phyloP scores from a whole-genome alignment of 2,329 filamentous ascomycete genomes.

The Sporothrix humicola region DNA sequence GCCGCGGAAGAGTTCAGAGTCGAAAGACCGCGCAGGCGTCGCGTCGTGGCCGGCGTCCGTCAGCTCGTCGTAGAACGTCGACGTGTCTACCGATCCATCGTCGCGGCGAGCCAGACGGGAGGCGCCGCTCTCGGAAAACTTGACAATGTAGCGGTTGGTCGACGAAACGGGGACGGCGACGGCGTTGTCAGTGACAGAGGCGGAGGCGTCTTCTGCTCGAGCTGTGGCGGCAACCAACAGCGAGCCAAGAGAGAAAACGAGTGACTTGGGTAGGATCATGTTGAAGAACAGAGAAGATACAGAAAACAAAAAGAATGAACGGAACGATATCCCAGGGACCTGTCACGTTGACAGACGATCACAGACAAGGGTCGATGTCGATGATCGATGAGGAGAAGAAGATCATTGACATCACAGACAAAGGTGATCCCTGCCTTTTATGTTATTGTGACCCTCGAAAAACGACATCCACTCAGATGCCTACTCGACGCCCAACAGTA shows the following conservation, averaged over 20 bases:
- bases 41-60: conserved; percentile 26
- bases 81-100: conserved; percentile 23
- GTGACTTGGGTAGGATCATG: conserved; percentile 3
- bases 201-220: neutral
- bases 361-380: neutral
- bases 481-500: no score
- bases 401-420: neutral
- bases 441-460: neutral
- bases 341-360: no score
- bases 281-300: neutral
- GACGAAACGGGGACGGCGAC: neutral
- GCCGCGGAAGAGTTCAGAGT: conserved; percentile 36
- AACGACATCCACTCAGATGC: no score
- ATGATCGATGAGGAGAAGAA: neutral
- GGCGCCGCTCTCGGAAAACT: conserved; percentile 30
- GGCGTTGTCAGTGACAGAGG: neutral
- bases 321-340: neutral
- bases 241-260: neutral
- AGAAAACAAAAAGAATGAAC: neutral
- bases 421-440: conserved; percentile 1
- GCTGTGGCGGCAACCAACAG: neutral
- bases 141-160: conserved; percentile 34
- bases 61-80: conserved; percentile 31
- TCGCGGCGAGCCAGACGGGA: conserved; percentile 27
- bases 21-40: conserved; percentile 29